Percentiles rank a stretch among this genome's conserved stretches.
These are phyloP conservation scores for Lactarius indigo DNA, from an alignment of 768 basidiomycete genomes.

Conservation along the genomic window DNA sequence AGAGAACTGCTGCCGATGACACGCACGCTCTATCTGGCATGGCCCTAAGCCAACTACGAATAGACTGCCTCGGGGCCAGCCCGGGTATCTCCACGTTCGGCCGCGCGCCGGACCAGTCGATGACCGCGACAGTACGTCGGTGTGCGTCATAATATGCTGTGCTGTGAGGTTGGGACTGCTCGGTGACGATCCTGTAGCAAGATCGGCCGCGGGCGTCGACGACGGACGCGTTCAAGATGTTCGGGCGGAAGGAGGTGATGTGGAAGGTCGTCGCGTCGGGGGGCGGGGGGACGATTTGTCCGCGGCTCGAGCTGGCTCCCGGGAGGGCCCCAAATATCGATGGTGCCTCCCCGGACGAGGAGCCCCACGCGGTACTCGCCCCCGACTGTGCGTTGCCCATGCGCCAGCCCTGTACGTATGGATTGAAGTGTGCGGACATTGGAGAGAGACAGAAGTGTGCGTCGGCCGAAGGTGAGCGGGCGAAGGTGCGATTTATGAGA, in stretches of 20 bases:
- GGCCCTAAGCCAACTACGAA: slow-evolving; percentile 22
- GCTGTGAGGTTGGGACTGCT: slow-evolving; percentile 14
- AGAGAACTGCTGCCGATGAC: neutral
- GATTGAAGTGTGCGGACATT: slow-evolving; percentile 25
- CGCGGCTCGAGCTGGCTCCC: neutral
- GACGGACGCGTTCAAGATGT: slow-evolving; percentile 25
- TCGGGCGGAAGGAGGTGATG: slow-evolving; percentile 22
- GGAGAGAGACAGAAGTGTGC: neutral
- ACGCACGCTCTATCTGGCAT: slow-evolving; percentile 22
- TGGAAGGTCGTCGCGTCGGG: slow-evolving; percentile 11
- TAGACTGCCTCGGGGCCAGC: slow-evolving; percentile 15
- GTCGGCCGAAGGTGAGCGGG: neutral
- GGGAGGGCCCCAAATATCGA: slow-evolving; percentile 27
- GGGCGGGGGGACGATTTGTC: neutral
- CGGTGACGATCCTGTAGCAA: slow-evolving; percentile 21
- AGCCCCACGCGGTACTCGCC: neutral
- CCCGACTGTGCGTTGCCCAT: slow-evolving; percentile 9
- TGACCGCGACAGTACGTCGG: slow-evolving; percentile 22
- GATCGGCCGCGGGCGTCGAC: slow-evolving; percentile 19
- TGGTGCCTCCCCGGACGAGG: slow-evolving; percentile 4
- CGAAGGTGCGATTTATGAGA: neutral
- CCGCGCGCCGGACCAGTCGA: slow-evolving; percentile 18
- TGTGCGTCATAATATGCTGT: slow-evolving; percentile 19
- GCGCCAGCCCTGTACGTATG: slow-evolving; percentile 25
- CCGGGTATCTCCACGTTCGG: slow-evolving; percentile 25